Evolutionary conservation across 805 yeast genomes (phyloP), one percentile per base, ranked within the genome.

Genomic region (Schizosaccharomyces octosporus): DNA sequence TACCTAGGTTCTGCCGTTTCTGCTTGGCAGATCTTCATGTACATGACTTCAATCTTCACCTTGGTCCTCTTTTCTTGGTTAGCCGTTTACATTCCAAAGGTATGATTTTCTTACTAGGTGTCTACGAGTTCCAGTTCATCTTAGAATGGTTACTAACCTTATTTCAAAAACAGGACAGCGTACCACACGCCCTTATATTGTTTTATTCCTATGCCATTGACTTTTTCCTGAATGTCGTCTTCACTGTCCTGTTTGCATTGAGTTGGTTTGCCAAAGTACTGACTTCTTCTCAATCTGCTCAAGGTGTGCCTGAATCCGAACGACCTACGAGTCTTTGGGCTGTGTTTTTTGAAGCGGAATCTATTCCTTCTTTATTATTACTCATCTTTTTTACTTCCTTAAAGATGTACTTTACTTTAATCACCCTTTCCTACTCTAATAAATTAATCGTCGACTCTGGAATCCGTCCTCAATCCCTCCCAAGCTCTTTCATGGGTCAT

Each of bases 171-270:
- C 72, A 74, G 59, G 83, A 84, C 57, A 78, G 78, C 57, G 78
- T 84, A 5, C 74, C 84, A 64, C 78, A 79, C 58, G 76, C 80
- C 66, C 79, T 93, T 4, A 74, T 83, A 32, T 80, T 84, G 36
- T 77, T 85, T 17, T 71, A 84, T 55, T 69, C 83, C 2, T 89
- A 83, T 69, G 66, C 79, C 1, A 55, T 80, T 9, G 97, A 90
- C 69, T 82, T 95, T 0, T 42, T 82, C 0, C 70, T 80, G 51
- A 85, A 87, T 32, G 70, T 81, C 32, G 71, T 84, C 2, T 88
- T 84, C 71, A 85, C 95, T 24, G 65, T 83, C 4, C 84, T 81
- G 71, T 89, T 90, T 69, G 77, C 83, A 5, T 77, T 78, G 61
- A 78, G 80, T 63, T 90, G 97, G 96, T 84, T 87, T 67, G 62